phyloP scores from a whole-genome alignment of 495 filamentous ascomycete species.

The Cercophora newfieldiana region DNA sequence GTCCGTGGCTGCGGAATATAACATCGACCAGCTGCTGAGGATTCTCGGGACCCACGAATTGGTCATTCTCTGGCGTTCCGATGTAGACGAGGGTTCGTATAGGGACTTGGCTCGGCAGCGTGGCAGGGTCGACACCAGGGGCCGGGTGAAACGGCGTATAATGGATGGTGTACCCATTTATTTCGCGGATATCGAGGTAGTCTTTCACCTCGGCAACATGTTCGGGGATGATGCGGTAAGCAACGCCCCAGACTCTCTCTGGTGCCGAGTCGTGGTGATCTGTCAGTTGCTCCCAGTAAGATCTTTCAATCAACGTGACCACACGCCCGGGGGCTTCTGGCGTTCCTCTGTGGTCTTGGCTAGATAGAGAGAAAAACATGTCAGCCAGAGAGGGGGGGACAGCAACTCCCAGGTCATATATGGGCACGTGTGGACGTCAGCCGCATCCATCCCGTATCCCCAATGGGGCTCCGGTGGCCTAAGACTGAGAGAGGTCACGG shows the following conservation, averaged over 20 bases:
- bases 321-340: conserved; percentile 84
- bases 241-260: conserved; percentile 82
- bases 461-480: too few relatives aligned
- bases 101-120: conserved; percentile 19
- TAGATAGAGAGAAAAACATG: conserved; percentile 29
- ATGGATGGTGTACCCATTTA: conserved; percentile 92
- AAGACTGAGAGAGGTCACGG: not conserved
- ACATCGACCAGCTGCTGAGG: conserved; percentile 80
- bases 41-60: conserved; percentile 83
- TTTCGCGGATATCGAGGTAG: conserved; percentile 92
- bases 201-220: conserved; percentile 79
- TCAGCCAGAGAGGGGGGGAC: not conserved
- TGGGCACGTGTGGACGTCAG: not conserved
- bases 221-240: conserved; percentile 78
- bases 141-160: conserved; percentile 77
- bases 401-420: not conserved
- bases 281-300: conserved; percentile 75
- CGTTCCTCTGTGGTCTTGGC: conserved; percentile 94
- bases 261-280: conserved; percentile 64
- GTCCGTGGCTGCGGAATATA: conserved; percentile 73
- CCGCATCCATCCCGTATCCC: not conserved
- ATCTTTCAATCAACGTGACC: conserved; percentile 83
- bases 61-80: conserved; percentile 88
- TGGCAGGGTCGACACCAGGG: conserved; percentile 29
- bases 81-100: conserved; percentile 80